Base-by-base conservation (phyloP, 2,329 filamentous ascomycete genomes). In the Cladosporium sp. region DNA sequence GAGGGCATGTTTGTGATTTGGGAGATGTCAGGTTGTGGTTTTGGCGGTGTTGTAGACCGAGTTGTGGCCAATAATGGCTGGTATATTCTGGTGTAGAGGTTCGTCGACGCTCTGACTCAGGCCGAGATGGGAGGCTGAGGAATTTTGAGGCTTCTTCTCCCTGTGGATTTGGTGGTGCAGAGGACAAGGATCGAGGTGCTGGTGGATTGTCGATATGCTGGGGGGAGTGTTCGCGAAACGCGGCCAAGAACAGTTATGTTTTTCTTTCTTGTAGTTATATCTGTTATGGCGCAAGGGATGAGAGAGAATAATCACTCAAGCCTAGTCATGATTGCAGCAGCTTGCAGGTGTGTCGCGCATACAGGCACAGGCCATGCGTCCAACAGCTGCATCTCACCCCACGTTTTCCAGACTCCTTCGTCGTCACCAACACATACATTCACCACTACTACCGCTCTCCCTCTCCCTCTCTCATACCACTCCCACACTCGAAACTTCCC, bases 1-100 rank as follows among this genome's bases (percentile, higher is more conserved):
- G 78, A 69, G 52, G 82, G 76, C 83, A 87, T 87, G 47, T 1
- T 38, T 25, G 27, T 19, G 13, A 43, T 33, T n/a, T 38, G 8
- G 9, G 29, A 27, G 15, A 30, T 49, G 22, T 22, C 43, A 29
- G 18, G n/a, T 12, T 45, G 9, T 32, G 12, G 11, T n/a, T 32
- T 32, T 32, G 30, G 30, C n/a, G 15, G 32, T n/a, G 32, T 16
- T 16, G 32, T 7, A 16, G n/a, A n/a, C n/a, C 15, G 15, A n/a
- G 32, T 35, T 16, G 22, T 27, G 5, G 22, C 22, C 22, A 27
- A 27, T 27, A 4, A 9, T 9, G 22, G 22, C 22, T 27, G n/a
- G 9, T 27, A 27, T 27, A 9, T 9, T 27, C 5, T 27, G 4
- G 4, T 27, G 22, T 4, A 27, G 22, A 27, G 22, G 22, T 27